Conservation (phyloP, 2,329 filamentous ascomycete genomes). For the Fusarium proliferatum region DNA sequence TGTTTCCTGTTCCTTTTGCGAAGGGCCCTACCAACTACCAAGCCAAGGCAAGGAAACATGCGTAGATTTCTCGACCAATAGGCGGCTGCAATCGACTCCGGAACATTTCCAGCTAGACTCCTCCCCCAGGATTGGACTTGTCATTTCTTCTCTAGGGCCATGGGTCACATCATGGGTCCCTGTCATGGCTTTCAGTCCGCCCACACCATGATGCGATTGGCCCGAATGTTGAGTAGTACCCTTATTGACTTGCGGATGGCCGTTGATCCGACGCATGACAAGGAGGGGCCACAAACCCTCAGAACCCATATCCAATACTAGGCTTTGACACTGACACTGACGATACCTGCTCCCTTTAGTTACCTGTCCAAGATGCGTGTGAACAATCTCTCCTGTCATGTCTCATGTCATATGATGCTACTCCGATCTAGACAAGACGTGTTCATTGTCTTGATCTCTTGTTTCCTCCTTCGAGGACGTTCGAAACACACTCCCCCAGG, state of each 20-base stretch:
- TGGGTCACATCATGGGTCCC: conserved; percentile 21
- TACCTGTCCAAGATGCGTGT: background rate
- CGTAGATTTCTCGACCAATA: conserved; percentile 15
- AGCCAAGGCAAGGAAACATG: conserved; percentile 10
- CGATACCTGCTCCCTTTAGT: conserved; percentile 8
- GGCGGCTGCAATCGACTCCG: conserved; percentile 2
- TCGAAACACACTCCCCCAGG: background rate
- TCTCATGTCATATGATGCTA: conserved; percentile 15
- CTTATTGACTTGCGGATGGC: conserved; percentile 23
- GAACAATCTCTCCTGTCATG: conserved; percentile 7
- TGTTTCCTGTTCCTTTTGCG: conserved; percentile 15
- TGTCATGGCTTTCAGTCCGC: conserved; percentile 4
- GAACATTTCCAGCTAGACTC: conserved; percentile 23
- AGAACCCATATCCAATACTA: background rate
- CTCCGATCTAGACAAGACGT: conserved; percentile 18
- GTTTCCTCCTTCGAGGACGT: background rate
- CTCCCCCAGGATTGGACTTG: conserved; percentile 18
- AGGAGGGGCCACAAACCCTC: background rate
- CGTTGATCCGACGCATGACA: conserved; percentile 26
- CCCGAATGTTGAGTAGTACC: background rate
- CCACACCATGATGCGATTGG: conserved; percentile 9
- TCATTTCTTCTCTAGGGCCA: conserved; percentile 24
- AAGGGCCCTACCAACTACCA: background rate
- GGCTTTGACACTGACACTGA: background rate
- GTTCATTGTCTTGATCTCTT: conserved; percentile 8